Evolutionary conservation across 1,284 basidiomycete species (phyloP), one percentile per base, ranked within the genome.

Genomic region (Chondrostereum purpureum): DNA sequence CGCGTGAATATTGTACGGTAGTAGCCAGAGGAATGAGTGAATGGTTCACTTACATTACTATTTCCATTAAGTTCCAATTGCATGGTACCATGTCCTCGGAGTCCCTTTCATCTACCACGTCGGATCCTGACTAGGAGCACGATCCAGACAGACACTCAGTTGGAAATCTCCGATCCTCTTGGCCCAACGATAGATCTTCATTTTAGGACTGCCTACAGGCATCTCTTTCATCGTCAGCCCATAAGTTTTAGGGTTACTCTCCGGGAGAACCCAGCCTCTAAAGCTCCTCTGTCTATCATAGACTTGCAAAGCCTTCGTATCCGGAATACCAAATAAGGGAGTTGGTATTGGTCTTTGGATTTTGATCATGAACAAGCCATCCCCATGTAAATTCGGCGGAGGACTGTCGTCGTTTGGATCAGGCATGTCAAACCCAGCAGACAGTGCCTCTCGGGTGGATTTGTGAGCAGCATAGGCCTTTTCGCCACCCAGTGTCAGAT

Each of bases 281-380:
- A 70, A 64, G 21, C 63, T 66, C 37, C 63, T 56, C 51, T 66
- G 60, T 14, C 66, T 55, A 47, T 72, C 70, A 47, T 73, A 71
- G 13, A 73, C 53, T 47, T 69, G 48, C 49, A 70, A 61, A 1
- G 46, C 39, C 27, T 8, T 31, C 27, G 27, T n/a, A 31, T 8
- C 27, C 27, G 8, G 8, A 8, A n/a, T 8, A 31, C 8, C 8
- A 8, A 8, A 8, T n/a, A n/a, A n/a, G 1, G 56, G 21, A 4
- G 42, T 43, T 2, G 46, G 16, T 4, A 50, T 17, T 11, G 55
- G 45, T 17, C 58, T 53, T 46, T 73, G 69, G 21, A 72, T 57
- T 50, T 73, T 74, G 49, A 70, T 55, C 16, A 73, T 55, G 56
- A 72, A 72, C 1, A 57, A 51, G 18, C 59, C 60, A 8, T 62